Conservation (phyloP, 225 moss, liverwort and hornwort species). For the Sphagnum tenellum region DNA sequence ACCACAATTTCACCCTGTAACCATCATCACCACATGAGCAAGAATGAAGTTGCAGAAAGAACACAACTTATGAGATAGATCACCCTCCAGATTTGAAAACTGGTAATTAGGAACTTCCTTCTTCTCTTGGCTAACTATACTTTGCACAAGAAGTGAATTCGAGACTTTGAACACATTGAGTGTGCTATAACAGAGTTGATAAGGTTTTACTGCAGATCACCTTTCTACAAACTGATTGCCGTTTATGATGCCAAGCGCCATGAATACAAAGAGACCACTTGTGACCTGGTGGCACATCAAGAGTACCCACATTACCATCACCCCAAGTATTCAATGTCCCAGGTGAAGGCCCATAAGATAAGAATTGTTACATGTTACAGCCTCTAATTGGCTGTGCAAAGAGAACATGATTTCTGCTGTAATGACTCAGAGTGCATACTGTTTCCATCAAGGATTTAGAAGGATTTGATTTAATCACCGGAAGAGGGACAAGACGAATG, state of each 20-base stretch:
- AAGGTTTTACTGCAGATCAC: slow-evolving; percentile 3
- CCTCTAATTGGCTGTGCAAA: too few relatives aligned
- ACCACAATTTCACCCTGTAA: slow-evolving; percentile 64
- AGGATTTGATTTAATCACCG: slow-evolving; percentile 18
- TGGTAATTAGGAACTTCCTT: too few relatives aligned
- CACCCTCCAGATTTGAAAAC: not conserved
- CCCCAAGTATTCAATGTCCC: too few relatives aligned
- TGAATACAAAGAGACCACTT: slow-evolving; percentile 60
- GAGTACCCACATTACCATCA: not conserved
- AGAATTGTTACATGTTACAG: too few relatives aligned
- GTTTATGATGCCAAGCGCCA: slow-evolving; percentile 59
- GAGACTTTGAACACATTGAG: too few relatives aligned
- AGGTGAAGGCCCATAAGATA: too few relatives aligned
- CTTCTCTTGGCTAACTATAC: not conserved
- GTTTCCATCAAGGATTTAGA: not conserved
- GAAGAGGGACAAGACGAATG: slow-evolving; percentile 60
- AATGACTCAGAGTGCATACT: not conserved
- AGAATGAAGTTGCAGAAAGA: not conserved
- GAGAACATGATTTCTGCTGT: not conserved
- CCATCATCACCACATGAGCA: not conserved
- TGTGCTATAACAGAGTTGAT: too few relatives aligned
- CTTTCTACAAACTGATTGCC: slow-evolving; percentile 75
- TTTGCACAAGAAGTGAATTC: not conserved
- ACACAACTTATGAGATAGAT: not conserved
- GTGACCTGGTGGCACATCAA: slow-evolving; percentile 43